Base-by-base conservation (phyloP, 768 basidiomycete species). In the Boletus huronensis region DNA sequence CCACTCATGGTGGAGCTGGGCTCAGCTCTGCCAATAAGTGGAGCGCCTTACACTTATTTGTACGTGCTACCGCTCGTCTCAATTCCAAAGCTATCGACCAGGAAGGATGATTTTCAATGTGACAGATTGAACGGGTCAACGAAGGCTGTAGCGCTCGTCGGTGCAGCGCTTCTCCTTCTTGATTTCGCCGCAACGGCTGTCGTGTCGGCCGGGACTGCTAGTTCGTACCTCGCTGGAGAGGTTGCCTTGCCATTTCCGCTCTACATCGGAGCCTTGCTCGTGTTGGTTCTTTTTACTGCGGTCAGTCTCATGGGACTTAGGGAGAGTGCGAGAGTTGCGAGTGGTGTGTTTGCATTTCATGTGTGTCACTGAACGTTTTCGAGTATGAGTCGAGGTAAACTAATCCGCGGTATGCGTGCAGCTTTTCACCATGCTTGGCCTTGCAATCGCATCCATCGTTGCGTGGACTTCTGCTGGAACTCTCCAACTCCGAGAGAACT, bases 1-100 rank as follows among this genome's bases (percentile, higher is more conserved):
- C 88, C 88, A 3, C 78, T 90, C 43, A 83, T 91, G 80, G 78
- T 81, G 58, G 88, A 90, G 63, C 69, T 91, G 9, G 86, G 79
- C 0, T 82, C 83, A 5, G 85, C 87, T 3, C 68, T 90, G 1
- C 84, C 86, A 0, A 77, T 88, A 10, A 82, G 77, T 52, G 88
- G 88, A 1, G 86, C 84, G 8, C 87, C 85, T 5, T 90, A 88
- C 63, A 81, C 82, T 0, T 87, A 87, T 63, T 70, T 87, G 83
- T 85, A 58, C 57, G 80, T 64, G 6, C 10, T 25, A 39, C 9
- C 4, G 17, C 3, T 8, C 29, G 23, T 40, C 26, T 42, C 6
- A 16, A 38, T 17, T 40, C 34, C 13, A 36, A 52, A 14, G 29
- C 48, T 14, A 13, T 28, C 28, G 6, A 38, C 35, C 44, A 3